Base-by-base conservation (phyloP, 2,329 filamentous ascomycete genomes). In the Neoscytalidium dimidiatum region DNA sequence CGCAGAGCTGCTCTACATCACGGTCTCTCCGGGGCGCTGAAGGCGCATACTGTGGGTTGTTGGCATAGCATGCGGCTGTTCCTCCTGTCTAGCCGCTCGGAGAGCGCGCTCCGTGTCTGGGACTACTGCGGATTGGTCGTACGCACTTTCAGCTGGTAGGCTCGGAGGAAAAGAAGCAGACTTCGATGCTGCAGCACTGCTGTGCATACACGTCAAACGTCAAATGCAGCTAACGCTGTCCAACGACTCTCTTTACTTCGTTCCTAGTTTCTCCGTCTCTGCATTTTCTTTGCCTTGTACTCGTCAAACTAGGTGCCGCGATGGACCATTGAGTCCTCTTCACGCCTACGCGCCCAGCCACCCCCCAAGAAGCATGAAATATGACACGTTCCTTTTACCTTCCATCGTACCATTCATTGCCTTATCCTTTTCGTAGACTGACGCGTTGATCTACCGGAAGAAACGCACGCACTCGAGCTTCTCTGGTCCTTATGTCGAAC, bases 121-220 rank as follows among this genome's bases (percentile, higher is more conserved):
- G 14, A 11, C 53, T 14, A 23, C 38, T 43, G 52, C 33, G 9
- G 52, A 14, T 17, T 23, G 17, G 9, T 53, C n/a, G 51, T 44
- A 26, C 46, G 17, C 26, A 4, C 8, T 17, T 26, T 11, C 44
- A 48, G 44, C 21, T 48, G 48, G 48, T 31, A 31, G 48, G 53
- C 53, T 43, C 35, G 53, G 52, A 41, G 56, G 26, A 41, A 46
- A 26, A 31, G 56, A 60, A 46, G 41, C 11, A 41, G 26, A 33
- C 28, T 17, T 11, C 17, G 38, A 44, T 19, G 35, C 52, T 17
- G 19, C 52, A 56, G 52, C 52, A 53, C 29, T 26, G 53, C 53
- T 26, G 14, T 60, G 56, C 56, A 60, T 48, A 60, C 41, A 60
- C 56, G 56, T 60, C 56, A 60, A 60, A 60, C 56, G 56, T 60